phyloP scores from a whole-genome alignment of 1,284 basidiomycete species.

The Pseudozyma flocculosa region DNA sequence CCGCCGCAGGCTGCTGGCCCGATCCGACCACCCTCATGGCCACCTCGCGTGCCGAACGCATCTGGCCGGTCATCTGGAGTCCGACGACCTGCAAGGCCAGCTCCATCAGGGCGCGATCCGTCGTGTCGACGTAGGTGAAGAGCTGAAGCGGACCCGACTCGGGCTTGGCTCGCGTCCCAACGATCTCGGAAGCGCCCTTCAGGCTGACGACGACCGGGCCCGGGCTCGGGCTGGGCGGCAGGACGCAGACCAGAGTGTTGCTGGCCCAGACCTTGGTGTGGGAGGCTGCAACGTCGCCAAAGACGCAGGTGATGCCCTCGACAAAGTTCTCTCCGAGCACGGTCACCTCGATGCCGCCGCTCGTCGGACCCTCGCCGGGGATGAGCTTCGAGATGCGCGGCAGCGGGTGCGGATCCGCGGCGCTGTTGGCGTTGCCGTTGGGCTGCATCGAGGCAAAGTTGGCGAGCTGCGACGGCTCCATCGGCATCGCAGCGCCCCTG shows the following conservation, averaged over 20 bases:
- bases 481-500: no score
- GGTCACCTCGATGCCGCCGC: conserved; percentile 90
- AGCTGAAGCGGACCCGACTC: conserved; percentile 43
- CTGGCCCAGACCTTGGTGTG: conserved; percentile 89
- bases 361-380: conserved; percentile 77
- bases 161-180: conserved; percentile 60
- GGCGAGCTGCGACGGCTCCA: no score
- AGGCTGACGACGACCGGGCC: conserved; percentile 90
- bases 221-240: conserved; percentile 78
- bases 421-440: conserved; percentile 1
- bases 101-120: conserved; percentile 89
- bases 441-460: background rate
- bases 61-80: conserved; percentile 91
- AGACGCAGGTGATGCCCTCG: conserved; percentile 69
- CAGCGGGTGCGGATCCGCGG: conserved; percentile 36
- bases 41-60: conserved; percentile 86
- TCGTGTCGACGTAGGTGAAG: conserved; percentile 85
- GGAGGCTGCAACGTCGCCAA: conserved; percentile 79
- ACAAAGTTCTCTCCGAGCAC: conserved; percentile 75
- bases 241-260: conserved; percentile 86
- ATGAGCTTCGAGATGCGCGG: conserved; percentile 61
- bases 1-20: conserved; percentile 16
- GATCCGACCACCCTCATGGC: conserved; percentile 64
- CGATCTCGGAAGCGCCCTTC: conserved; percentile 32
- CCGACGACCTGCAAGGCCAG: conserved; percentile 91